Evolutionary conservation across 495 filamentous ascomycete species (phyloP).

Genomic region (Neurospora sp.): DNA sequence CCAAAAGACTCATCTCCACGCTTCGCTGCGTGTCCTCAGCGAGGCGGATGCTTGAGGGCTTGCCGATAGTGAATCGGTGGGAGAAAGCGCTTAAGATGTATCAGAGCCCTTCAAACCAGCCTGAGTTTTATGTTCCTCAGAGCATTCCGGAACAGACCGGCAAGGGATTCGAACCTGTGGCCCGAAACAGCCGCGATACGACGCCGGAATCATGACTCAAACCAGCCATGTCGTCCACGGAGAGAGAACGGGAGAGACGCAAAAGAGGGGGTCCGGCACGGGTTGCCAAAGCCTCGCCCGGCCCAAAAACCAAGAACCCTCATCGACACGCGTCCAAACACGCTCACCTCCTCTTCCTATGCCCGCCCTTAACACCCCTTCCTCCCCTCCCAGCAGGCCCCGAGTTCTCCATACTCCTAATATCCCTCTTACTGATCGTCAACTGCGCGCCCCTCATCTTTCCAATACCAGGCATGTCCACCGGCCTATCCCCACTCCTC

Average conservation of each 20-base stretch:
- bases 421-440: constrained; percentile 67
- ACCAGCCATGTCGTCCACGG: background rate
- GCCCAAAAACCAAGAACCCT: background rate
- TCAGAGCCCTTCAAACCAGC: background rate
- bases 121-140: background rate
- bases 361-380: constrained; percentile 5
- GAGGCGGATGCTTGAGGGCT: background rate
- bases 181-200: background rate
- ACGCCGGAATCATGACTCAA: background rate
- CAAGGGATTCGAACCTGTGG: background rate
- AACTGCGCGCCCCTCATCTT: constrained; percentile 71
- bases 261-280: background rate
- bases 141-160: background rate
- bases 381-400: constrained; percentile 16
- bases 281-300: background rate
- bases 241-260: background rate
- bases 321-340: background rate
- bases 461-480: constrained; percentile 68
- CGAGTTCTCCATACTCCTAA: constrained; percentile 49
- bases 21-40: background rate
- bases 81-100: background rate
- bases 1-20: background rate
- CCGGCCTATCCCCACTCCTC: constrained; percentile 49
- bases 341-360: constrained; percentile 13
- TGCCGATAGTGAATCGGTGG: background rate